These are phyloP conservation scores for Orychophragmus violaceus DNA, from an alignment of 345 rosid genomes.

Conservation along the genomic window DNA sequence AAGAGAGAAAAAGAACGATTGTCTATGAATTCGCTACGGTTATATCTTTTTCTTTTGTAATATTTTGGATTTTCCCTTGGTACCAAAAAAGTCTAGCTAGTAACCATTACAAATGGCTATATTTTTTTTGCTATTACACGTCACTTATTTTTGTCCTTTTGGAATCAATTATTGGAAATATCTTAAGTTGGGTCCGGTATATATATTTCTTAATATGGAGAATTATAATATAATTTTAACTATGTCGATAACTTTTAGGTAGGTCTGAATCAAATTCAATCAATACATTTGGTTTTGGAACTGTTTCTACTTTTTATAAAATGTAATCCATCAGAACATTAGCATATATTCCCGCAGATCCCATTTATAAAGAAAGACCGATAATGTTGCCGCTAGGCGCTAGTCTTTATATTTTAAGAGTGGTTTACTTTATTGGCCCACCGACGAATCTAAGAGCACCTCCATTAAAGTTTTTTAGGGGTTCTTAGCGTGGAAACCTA, in stretches of 20 bases:
- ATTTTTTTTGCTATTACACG: not conserved
- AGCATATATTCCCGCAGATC: constrained; percentile 24
- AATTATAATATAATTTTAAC: not conserved
- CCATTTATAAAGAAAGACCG: not conserved
- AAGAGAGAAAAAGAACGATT: too few species aligned
- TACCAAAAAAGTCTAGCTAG: too few species aligned
- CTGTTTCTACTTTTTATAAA: not conserved
- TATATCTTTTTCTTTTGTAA: too few species aligned
- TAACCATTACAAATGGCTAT: constrained; percentile 13
- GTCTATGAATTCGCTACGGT: too few species aligned
- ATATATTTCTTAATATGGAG: not conserved
- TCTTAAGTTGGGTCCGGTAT: not conserved
- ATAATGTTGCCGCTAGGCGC: constrained; percentile 10
- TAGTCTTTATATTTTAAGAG: not conserved
- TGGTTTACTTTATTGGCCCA: not conserved
- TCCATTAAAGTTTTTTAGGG: too few species aligned
- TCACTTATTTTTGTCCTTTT: constrained; percentile 1
- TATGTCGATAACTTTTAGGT: constrained; percentile 27
- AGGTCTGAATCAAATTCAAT: too few species aligned
- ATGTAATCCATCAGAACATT: constrained; percentile 1
- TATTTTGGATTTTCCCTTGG: too few species aligned
- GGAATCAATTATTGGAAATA: not conserved
- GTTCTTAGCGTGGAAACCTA: too few species aligned
- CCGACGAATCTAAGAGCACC: not conserved
- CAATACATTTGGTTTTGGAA: constrained; percentile 3